Conservation (phyloP, 2,329 filamentous ascomycete species). For the Phialemoniopsis sp. region DNA sequence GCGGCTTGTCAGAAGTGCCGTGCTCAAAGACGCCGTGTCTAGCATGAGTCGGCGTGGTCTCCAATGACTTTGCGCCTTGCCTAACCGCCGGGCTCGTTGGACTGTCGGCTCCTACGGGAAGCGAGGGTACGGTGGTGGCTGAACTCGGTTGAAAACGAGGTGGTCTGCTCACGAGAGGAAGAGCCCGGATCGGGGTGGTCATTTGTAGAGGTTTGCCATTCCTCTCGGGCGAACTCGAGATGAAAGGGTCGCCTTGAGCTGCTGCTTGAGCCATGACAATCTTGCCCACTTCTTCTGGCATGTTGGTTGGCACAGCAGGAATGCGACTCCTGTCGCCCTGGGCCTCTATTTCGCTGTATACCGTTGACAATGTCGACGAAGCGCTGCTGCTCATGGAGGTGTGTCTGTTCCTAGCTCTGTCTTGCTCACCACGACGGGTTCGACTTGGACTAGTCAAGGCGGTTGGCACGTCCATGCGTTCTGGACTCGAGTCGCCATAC, state of each 20-base stretch:
- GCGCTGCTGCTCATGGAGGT: constrained; percentile 35
- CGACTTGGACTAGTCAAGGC: constrained; percentile 39
- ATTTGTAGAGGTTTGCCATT: neutral
- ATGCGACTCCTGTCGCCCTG: no score
- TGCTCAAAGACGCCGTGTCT: no score
- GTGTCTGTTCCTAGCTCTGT: constrained; percentile 5
- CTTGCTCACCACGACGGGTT: constrained; percentile 7
- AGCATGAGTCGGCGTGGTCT: no score
- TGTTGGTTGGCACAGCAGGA: neutral
- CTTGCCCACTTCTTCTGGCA: neutral
- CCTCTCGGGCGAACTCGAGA: neutral
- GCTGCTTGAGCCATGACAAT: neutral
- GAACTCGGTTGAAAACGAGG: no score
- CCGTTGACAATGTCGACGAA: constrained; percentile 51
- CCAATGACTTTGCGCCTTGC: no score
- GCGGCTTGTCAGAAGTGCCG: no score
- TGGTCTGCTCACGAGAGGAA: neutral
- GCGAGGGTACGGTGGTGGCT: no score
- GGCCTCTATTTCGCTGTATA: constrained; percentile 40
- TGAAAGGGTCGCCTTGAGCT: neutral
- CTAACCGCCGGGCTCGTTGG: no score
- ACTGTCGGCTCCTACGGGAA: no score
- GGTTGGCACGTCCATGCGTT: constrained; percentile 19
- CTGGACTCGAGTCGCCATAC: no score
- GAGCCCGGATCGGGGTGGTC: neutral